Base-by-base conservation (phyloP, 129 eudicot genomes). In the Flaveria bidentis region DNA sequence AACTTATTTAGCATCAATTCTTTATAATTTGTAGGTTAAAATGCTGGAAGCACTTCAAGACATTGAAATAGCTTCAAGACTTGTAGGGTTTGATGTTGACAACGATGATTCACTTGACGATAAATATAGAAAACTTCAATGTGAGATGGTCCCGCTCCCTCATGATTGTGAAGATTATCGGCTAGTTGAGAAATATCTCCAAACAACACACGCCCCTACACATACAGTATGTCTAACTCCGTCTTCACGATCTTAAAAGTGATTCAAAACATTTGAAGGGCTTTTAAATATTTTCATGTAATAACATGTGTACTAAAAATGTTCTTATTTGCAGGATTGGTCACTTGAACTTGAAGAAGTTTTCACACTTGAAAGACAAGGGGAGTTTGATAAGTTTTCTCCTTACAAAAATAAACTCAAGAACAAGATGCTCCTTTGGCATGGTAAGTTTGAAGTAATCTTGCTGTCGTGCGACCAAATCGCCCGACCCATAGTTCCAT, bases 401-500 rank as follows among this genome's bases (percentile, higher is more conserved):
- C 99, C 92, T 4, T 85, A 83, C 51, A 86, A 92, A 76, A 85
- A 85, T 72, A 95, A 86, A 73, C 99, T 95, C 58, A 73, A 86
- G 81, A 95, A 95, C 89, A 91, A 85, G 78, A 95, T 95, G 99
- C 99, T 95, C 72, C 96, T 95, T 39, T 95, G 99, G 99, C 99
- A 95, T 70, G 99, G 99, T 89, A 83, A 51, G 86, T 42, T 72
- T 51, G 39, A 60, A 25, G 58, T 72, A 5, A 1, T 44, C 47
- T 44, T 44, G 16, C 23, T 44, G 25, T 5, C 2, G 55, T 9
- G 9, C 20, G 72, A 39, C 18, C 72, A 67, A 67, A 42, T 44
- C 9, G 13, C 18, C 71, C 18, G 71, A 66, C 25, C 14, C 45
- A 45, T 12, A 10, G 51, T 9, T 15, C 44, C 6, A 30, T 30